Base-by-base conservation (phyloP, 1,284 basidiomycete species). In the Trichosporon ovoides region DNA sequence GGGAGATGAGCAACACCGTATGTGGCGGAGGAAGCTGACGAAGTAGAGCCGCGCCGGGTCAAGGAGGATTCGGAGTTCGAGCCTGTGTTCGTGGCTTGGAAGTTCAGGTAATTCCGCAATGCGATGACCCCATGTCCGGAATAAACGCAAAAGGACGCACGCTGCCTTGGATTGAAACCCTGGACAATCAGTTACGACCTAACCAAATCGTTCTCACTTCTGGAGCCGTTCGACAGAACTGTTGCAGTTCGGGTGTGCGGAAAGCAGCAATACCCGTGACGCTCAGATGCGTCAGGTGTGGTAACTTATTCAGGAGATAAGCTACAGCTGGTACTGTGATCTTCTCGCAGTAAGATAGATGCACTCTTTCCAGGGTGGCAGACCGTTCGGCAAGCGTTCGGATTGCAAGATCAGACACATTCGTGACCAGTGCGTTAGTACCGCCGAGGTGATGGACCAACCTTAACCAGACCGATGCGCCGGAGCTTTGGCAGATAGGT, bases 321-420 rank as follows among this genome's bases (percentile, higher is more conserved):
- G 95, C 89, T 52, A 98, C 85, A 13, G 93, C 93, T 74, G 87
- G 84, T 62, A 98, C 89, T 4, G 88, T 86, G 61, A 99, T 88
- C 68, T 96, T 91, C 70, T 97, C 91, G 77, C 96, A 99, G 75
- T 98, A 98, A 1, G 92, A 96, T 20, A 99, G 81, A 75, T 99
- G 96, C 33, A 99, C 91, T 35, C 96, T 86, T 72, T 99, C 96
- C 20, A 98, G 82, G 2, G 91, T 90, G 37, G 85, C 83, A 65
- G 88, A 84, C 14, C 81, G 75, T 38, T 80, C 79, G 4, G 87
- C 90, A 10, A 99, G 83, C 0, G 91, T 83, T 68, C 89, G 90
- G 28, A 98, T 87, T 1, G 91, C 91, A 68, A 91, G 86, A 70
- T 98, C 95, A 3, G 96, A 98, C 55, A 99, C 80, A 67, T 94